Evolutionary conservation across 2,329 filamentous ascomycete species (phyloP).

Genomic region (Fusarium sp.): DNA sequence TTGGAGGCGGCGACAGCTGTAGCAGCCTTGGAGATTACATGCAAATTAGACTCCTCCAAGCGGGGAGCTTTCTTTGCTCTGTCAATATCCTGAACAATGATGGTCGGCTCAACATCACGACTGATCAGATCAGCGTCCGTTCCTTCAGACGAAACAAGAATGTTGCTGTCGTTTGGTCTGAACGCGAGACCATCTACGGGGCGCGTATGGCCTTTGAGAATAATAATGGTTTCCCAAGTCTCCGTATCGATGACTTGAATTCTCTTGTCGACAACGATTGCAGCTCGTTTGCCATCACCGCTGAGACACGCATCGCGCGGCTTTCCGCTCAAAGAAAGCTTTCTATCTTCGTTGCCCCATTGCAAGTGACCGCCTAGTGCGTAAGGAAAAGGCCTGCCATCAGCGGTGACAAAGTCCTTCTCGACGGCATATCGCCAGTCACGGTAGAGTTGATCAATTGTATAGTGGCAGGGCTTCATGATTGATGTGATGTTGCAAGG

Average conservation of each 20-base stretch:
- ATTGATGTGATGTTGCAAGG: neutral
- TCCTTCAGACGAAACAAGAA: constrained; percentile 10
- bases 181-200: constrained; percentile 3
- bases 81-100: constrained; percentile 23
- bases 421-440: constrained; percentile 27
- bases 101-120: neutral
- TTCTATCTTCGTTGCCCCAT: constrained; percentile 19
- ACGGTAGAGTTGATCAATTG: constrained; percentile 9
- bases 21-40: neutral
- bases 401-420: constrained; percentile 17
- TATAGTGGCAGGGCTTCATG: constrained; percentile 3
- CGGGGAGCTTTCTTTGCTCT: neutral
- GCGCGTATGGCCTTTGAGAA: constrained; percentile 22
- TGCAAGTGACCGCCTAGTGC: constrained; percentile 12
- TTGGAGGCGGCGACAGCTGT: neutral
- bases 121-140: neutral
- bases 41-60: neutral
- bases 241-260: constrained; percentile 22
- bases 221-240: neutral
- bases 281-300: neutral
- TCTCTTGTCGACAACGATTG: neutral
- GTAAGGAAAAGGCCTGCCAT: constrained; percentile 8
- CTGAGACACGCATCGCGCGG: constrained; percentile 13
- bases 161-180: neutral
- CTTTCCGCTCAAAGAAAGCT: neutral